A percentile compares a stretch with the other conserved stretches of the same genome.
Conservation (phyloP, 208 protist genomes). For the Acanthamoeba triangularis region DNA sequence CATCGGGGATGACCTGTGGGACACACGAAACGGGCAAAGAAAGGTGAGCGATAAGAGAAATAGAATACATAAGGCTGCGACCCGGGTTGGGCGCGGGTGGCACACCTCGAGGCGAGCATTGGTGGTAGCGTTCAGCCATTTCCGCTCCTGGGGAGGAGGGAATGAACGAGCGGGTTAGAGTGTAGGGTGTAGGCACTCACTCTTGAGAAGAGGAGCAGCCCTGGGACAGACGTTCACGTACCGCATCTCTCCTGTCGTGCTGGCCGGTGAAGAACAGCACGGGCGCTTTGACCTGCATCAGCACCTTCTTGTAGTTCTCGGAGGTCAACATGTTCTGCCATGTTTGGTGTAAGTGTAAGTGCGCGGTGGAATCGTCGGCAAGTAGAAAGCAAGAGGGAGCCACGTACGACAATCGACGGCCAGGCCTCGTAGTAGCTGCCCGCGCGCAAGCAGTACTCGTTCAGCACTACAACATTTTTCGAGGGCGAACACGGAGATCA, state of each 20-base stretch:
- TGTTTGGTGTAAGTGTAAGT: not conserved
- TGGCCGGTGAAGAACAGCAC: constrained; percentile 55
- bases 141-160: no score
- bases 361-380: no score
- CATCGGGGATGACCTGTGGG: not conserved
- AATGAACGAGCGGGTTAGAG: no score
- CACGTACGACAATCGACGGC: constrained; percentile 59
- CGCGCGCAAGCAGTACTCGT: constrained; percentile 52
- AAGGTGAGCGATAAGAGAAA: not conserved
- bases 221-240: not conserved
- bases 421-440: constrained; percentile 50
- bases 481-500: no score
- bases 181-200: no score
- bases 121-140: constrained; percentile 40
- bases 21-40: no score
- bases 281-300: not conserved
- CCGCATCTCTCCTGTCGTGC: constrained; percentile 25
- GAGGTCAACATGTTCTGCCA: constrained; percentile 9
- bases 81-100: not conserved
- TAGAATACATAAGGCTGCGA: not conserved
- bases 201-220: no score
- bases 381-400: no score
- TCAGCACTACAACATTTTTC: constrained; percentile 64
- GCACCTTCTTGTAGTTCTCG: constrained; percentile 63
- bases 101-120: constrained; percentile 24